Base-by-base conservation (phyloP, 768 basidiomycete species). In the Myochromella boudieri region DNA sequence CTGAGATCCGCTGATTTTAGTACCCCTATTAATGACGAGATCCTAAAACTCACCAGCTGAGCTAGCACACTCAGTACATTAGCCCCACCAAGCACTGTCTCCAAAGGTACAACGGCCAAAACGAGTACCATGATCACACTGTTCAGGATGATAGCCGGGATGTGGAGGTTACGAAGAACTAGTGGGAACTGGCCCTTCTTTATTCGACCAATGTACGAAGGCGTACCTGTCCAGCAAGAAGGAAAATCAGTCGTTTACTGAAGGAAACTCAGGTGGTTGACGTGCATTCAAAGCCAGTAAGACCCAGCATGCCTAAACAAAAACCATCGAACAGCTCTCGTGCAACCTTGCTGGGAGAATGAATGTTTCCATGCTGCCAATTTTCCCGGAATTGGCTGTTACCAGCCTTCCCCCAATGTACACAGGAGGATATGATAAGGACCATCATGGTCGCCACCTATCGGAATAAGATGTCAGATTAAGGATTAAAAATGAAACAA, bases 221-320 rank as follows among this genome's bases (percentile, higher is more conserved):
- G 85, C 0, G 77, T 74, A 46, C 84, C 84, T 73, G 41, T 44
- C 6, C n/a, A n/a, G 27, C 21, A 32, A 37, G 5, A n/a, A 7
- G 14, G 33, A 14, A 34, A 12, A 12, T 17, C 14, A 17, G 33
- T 34, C 33, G 18, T 7, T 6, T 34, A n/a, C n/a, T n/a, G n/a
- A n/a, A n/a, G 33, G 5, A 34, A 6, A 34, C 33, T 14, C 33
- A 7, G 33, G n/a, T 34, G n/a, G n/a, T 14, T 36, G n/a, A 60
- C 68, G 29, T 46, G 84, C 84, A 84, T 73, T 84, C 82, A 56
- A 82, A 81, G 6, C 84, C 87, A 1, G 87, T 87, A 27, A 87
- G 68, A 0, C 85, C 85, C 1, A 91, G 68, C 70, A 88, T 82
- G 0, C 83, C 79, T 3, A 91, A 67, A 54, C 85, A 88, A 21